Conservation (phyloP, 2,329 filamentous ascomycete species). For the Orbilia blumenaviensis region DNA sequence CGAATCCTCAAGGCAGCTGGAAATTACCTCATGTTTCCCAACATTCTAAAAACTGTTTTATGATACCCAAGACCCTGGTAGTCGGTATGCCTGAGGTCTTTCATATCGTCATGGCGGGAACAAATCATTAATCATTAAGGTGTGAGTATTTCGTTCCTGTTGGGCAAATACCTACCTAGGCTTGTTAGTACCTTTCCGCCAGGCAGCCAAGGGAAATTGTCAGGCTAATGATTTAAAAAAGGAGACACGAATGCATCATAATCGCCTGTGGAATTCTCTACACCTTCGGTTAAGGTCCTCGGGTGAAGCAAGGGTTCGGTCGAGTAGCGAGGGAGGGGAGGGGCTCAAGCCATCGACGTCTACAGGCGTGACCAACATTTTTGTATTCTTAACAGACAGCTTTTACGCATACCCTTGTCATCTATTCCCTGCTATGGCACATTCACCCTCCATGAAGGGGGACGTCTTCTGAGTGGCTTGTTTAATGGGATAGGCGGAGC, state of each 20-base stretch:
- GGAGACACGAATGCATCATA: conserved; percentile 11
- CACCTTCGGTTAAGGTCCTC: conserved; percentile 49
- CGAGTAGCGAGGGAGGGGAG: conserved; percentile 31
- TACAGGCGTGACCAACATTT: conserved; percentile 43
- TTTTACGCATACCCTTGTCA: conserved; percentile 39
- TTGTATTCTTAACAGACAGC: neutral
- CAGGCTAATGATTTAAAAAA: conserved; percentile 32
- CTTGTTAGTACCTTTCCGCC: neutral
- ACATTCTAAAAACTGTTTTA: neutral
- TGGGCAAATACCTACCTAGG: neutral
- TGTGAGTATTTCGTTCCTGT: neutral
- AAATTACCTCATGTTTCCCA: conserved; percentile 15
- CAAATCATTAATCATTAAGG: neutral
- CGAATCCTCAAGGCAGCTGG: conserved; percentile 3
- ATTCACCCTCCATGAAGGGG: neutral
- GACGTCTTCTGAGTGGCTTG: neutral
- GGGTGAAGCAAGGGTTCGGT: conserved; percentile 31
- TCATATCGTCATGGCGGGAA: neutral
- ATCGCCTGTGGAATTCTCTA: conserved; percentile 38
- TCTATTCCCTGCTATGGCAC: conserved; percentile 44
- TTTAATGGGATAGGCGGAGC: conserved; percentile 48
- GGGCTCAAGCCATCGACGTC: conserved; percentile 26
- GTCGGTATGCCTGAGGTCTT: neutral
- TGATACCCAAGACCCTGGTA: conserved; percentile 19
- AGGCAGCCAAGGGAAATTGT: neutral